phyloP scores from a whole-genome alignment of 2,329 filamentous ascomycete species.

The Venturiaceae sp. region DNA sequence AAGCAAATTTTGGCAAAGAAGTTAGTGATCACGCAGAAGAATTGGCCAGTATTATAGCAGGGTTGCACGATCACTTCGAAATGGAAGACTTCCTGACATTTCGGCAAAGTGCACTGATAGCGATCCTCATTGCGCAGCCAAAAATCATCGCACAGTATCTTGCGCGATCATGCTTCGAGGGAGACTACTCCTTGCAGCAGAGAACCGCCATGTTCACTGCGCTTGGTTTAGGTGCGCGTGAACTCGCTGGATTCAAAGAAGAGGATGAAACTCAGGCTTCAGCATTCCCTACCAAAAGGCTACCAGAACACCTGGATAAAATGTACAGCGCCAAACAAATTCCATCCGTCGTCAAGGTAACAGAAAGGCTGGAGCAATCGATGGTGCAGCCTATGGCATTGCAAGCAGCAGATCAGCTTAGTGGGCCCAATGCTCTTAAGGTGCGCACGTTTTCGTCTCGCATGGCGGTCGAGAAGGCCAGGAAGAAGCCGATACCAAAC shows the following conservation, averaged over 20 bases:
- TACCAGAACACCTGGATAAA: conserved; percentile 64
- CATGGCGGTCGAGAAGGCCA: conserved; percentile 53
- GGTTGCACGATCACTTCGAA: conserved; percentile 78
- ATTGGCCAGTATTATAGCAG: conserved; percentile 64
- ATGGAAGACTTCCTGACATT: conserved; percentile 68
- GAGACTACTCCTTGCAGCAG: conserved; percentile 83
- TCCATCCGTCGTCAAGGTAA: conserved; percentile 58
- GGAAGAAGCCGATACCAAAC: conserved; percentile 58
- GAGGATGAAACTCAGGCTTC: conserved; percentile 30
- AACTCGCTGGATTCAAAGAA: conserved; percentile 65
- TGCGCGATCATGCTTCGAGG: conserved; percentile 75
- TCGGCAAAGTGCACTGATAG: conserved; percentile 71
- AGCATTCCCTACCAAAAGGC: conserved; percentile 69
- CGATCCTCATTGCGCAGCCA: conserved; percentile 68
- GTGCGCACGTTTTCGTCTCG: conserved; percentile 80
- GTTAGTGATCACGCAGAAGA: conserved; percentile 77
- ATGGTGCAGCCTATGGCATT: conserved; percentile 79
- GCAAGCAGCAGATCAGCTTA: conserved; percentile 66
- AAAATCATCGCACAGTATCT: conserved; percentile 75
- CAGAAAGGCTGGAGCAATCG: conserved; percentile 54
- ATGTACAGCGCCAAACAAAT: conserved; percentile 50
- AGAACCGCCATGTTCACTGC: conserved; percentile 72
- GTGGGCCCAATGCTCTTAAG: conserved; percentile 78
- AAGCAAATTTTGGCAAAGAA: conserved; percentile 80
- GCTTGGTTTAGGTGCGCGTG: conserved; percentile 71